Conservation (phyloP, 306 rosid species). For the Ammopiptanthus mongolicus region DNA sequence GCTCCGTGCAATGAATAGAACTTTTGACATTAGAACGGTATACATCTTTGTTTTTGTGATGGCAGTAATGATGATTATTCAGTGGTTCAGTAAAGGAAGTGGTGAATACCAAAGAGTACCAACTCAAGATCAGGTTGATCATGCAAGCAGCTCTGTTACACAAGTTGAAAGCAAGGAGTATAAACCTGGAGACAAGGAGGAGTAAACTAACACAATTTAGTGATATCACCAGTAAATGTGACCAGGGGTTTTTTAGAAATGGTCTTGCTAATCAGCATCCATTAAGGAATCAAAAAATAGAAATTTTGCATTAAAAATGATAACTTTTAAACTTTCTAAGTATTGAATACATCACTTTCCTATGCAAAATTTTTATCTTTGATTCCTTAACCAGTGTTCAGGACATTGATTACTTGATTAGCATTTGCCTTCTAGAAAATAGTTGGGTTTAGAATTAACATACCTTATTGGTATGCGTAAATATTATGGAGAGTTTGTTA, state of each 20-base stretch:
- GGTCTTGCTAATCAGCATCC: no score
- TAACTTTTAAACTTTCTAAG: no score
- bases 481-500: constrained; percentile 5
- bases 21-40: constrained; percentile 58
- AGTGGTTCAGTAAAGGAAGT: constrained; percentile 39
- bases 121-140: constrained; percentile 35
- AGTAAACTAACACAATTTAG: constrained; percentile 31
- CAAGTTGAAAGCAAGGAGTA: constrained; percentile 51
- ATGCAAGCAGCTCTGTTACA: constrained; percentile 38
- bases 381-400: no score
- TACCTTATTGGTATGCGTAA: constrained; percentile 28
- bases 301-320: no score
- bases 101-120: constrained; percentile 44
- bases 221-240: constrained; percentile 8
- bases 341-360: no score
- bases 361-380: no score
- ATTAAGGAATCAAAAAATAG: no score
- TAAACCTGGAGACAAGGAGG: constrained; percentile 68
- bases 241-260: not conserved
- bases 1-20: constrained; percentile 35
- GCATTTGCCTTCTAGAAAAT: no score
- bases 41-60: constrained; percentile 57
- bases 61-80: constrained; percentile 47
- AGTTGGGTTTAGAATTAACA: constrained; percentile 21
- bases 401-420: no score